Percentiles rank a stretch among this genome's conserved stretches.
phyloP scores from a whole-genome alignment of 2,329 filamentous ascomycete genomes.

The Ustulina deusta region DNA sequence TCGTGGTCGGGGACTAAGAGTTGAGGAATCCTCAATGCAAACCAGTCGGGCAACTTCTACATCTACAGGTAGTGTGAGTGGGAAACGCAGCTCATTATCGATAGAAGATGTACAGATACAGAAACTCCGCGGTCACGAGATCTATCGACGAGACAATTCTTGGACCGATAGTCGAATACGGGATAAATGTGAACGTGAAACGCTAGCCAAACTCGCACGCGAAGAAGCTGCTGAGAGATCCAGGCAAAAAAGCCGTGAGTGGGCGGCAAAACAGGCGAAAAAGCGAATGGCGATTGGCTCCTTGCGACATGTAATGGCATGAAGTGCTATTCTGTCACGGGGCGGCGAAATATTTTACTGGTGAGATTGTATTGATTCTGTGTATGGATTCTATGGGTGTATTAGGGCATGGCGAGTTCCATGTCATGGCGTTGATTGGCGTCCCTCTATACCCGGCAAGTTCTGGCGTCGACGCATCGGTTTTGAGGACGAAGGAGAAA shows the following conservation, averaged over 20 bases:
- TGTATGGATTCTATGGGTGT: conserved; percentile 28
- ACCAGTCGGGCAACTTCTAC: conserved; percentile 58
- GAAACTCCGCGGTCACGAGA: conserved; percentile 64
- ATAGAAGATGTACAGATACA: conserved; percentile 64
- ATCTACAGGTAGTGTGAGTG: conserved; percentile 59
- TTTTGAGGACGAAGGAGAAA: background rate
- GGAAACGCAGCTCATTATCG: conserved; percentile 63
- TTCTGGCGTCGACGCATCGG: conserved; percentile 21
- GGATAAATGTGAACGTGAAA: conserved; percentile 67
- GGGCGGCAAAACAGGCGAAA: conserved; percentile 69
- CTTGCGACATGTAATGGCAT: conserved; percentile 41
- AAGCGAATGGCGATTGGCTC: conserved; percentile 52
- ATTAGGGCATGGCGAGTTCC: conserved; percentile 15
- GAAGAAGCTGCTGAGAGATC: conserved; percentile 72
- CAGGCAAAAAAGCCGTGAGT: conserved; percentile 69
- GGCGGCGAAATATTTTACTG: conserved; percentile 1
- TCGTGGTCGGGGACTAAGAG: conserved; percentile 46
- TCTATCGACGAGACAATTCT: conserved; percentile 65
- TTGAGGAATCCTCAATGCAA: conserved; percentile 36
- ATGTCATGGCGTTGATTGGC: conserved; percentile 31
- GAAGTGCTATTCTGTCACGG: conserved; percentile 1
- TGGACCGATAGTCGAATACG: conserved; percentile 61
- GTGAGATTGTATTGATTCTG: conserved; percentile 41
- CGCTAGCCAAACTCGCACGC: conserved; percentile 65
- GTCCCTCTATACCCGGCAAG: conserved; percentile 31